Conservation (phyloP, 176 grass and related monocot species). For the Poa annua region DNA sequence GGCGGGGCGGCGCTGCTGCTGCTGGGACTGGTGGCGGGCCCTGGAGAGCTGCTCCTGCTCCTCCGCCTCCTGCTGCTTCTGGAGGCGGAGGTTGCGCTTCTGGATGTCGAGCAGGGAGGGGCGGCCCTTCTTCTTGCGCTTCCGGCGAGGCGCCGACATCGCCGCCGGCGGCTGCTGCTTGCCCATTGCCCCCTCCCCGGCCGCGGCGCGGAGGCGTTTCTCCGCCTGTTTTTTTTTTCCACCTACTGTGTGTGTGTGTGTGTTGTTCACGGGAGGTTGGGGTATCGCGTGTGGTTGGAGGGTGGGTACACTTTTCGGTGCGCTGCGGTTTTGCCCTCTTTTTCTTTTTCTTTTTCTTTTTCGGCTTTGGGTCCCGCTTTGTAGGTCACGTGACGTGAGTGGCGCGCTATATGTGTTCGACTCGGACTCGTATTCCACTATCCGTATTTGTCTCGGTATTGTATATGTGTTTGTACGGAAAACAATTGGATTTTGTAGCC, state of each 20-base stretch:
- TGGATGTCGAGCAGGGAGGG: constrained; percentile 89
- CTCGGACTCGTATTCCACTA: not conserved
- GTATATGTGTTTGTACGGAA: too few relatives aligned
- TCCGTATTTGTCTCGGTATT: too few relatives aligned
- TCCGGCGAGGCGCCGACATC: constrained; percentile 56
- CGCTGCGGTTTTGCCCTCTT: not conserved
- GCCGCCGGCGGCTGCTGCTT: constrained; percentile 69
- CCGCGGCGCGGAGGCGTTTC: not conserved
- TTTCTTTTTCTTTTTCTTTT: not conserved
- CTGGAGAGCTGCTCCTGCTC: not conserved
- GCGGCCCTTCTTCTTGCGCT: constrained; percentile 92
- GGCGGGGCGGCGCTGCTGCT: constrained; percentile 40
- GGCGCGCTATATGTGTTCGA: not conserved
- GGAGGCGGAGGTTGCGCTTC: constrained; percentile 71
- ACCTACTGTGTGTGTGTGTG: too few relatives aligned
- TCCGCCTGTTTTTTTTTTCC: not conserved
- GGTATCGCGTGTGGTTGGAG: constrained; percentile 52
- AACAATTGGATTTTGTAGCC: too few relatives aligned
- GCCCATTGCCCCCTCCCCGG: constrained; percentile 47
- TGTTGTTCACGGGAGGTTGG: constrained; percentile 22
- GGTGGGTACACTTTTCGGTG: constrained; percentile 51
- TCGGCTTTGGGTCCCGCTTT: not conserved
- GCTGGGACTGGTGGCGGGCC: not conserved
- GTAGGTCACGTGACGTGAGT: constrained; percentile 43
- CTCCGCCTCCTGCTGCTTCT: constrained; percentile 54